Evolutionary conservation across 1,139 yeast genomes (phyloP).

Genomic region (Zygosaccharomyces sapae): DNA sequence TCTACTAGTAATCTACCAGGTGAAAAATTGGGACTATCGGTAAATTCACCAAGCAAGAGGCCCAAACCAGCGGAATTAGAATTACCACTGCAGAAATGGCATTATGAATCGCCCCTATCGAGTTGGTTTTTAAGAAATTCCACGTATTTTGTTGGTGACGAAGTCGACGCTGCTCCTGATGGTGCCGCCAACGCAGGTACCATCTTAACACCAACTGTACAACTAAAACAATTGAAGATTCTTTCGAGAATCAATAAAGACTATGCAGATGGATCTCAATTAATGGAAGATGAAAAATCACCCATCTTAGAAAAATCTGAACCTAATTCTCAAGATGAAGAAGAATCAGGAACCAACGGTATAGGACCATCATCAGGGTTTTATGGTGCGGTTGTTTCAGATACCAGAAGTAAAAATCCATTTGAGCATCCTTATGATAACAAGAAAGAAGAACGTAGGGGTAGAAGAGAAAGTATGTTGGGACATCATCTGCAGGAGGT

Average conservation of each 20-base stretch:
- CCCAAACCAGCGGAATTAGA: constrained; percentile 1
- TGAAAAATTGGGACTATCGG: background rate
- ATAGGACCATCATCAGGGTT: constrained; percentile 6
- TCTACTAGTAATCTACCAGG: constrained; percentile 9
- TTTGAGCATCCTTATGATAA: constrained; percentile 2
- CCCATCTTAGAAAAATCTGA: constrained; percentile 23
- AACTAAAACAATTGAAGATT: constrained; percentile 25
- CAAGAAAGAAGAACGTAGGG: constrained; percentile 7
- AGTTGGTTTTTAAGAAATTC: constrained; percentile 34
- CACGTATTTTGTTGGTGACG: constrained; percentile 19
- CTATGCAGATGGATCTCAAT: constrained; percentile 11
- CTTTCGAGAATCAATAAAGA: constrained; percentile 23
- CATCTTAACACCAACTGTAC: constrained; percentile 24
- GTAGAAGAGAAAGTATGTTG: constrained; percentile 13
- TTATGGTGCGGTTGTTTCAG: constrained; percentile 9
- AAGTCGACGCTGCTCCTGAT: constrained; percentile 10
- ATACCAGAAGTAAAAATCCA: constrained; percentile 4
- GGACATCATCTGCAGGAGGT: constrained; percentile 17
- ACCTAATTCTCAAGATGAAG: background rate
- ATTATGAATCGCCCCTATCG: constrained; percentile 33
- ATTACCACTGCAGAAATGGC: constrained; percentile 21
- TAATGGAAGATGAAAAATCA: constrained; percentile 20
- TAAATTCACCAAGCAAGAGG: background rate
- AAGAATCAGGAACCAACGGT: background rate
- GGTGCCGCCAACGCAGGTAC: constrained; percentile 11